phyloP scores from a whole-genome alignment of 441 rosid species.

The Arabidopsis lyrata region DNA sequence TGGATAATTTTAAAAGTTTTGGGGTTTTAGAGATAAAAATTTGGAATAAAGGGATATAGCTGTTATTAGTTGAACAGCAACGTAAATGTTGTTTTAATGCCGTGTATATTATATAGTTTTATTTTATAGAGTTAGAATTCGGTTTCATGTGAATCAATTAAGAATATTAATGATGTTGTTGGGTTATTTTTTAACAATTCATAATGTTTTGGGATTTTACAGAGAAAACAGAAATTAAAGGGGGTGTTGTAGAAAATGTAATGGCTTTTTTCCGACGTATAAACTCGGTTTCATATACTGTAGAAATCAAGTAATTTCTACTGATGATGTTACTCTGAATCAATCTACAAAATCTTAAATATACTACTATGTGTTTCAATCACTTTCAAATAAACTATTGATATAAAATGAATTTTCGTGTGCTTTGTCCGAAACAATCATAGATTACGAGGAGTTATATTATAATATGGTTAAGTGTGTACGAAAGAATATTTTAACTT shows the following conservation, averaged over 20 bases:
- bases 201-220: slow-evolving; percentile 20
- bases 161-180: neutral
- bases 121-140: neutral
- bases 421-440: slow-evolving; percentile 14
- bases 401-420: neutral
- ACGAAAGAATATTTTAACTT: slow-evolving; percentile 30
- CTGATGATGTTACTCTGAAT: slow-evolving; percentile 2
- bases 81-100: slow-evolving; percentile 2
- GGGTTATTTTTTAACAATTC: neutral
- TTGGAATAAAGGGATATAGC: neutral
- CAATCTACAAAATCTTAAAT: neutral
- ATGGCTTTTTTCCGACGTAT: neutral
- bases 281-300: slow-evolving; percentile 5
- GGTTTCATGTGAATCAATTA: slow-evolving; percentile 13
- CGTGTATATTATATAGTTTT: slow-evolving; percentile 8
- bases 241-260: neutral
- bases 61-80: neutral
- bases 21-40: neutral
- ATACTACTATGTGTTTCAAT: too few species aligned
- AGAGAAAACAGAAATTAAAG: neutral
- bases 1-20: neutral
- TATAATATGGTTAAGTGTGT: neutral
- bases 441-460: slow-evolving; percentile 5
- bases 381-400: neutral
- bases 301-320: neutral